A percentile compares a stretch with the other conserved stretches of the same genome.
phyloP scores from a whole-genome alignment of 2,329 filamentous ascomycete genomes.

The Lachnellula occidentalis region DNA sequence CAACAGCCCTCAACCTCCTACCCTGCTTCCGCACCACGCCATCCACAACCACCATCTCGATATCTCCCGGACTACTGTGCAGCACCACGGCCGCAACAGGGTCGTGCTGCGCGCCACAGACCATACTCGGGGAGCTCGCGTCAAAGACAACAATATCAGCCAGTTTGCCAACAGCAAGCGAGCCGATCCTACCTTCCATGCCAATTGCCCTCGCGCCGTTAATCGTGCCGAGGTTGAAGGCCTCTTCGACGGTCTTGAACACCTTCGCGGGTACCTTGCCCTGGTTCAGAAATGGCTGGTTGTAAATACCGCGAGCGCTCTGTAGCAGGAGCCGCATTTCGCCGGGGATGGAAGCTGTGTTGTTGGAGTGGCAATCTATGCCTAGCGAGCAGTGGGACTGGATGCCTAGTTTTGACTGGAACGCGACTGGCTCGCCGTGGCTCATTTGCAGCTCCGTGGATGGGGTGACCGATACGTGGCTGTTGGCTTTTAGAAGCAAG shows the following conservation, averaged over 20 bases:
- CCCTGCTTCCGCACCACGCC: constrained; percentile 36
- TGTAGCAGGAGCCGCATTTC: constrained; percentile 34
- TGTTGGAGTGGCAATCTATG: constrained; percentile 33
- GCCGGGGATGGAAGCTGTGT: constrained; percentile 28
- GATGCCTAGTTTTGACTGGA: constrained; percentile 20
- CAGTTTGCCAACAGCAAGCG: constrained; percentile 39
- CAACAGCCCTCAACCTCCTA: constrained; percentile 18
- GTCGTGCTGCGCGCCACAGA: constrained; percentile 37
- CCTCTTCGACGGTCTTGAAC: constrained; percentile 35
- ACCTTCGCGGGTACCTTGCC: constrained; percentile 25
- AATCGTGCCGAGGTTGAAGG: constrained; percentile 46
- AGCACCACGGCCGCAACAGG: constrained; percentile 39
- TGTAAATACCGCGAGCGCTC: constrained; percentile 27
- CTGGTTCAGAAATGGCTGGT: constrained; percentile 25
- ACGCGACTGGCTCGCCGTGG: constrained; percentile 33
- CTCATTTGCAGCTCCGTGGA: constrained; percentile 48
- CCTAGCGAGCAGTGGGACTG: constrained; percentile 31
- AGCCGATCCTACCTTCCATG: constrained; percentile 39
- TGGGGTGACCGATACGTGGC: constrained; percentile 40
- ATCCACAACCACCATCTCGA: constrained; percentile 40
- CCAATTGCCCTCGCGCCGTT: constrained; percentile 39
- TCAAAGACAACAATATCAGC: constrained; percentile 47
- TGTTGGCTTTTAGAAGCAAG: constrained; percentile 32
- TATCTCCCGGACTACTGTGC: constrained; percentile 36
- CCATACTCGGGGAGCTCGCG: constrained; percentile 35